Conservation (phyloP, 2,329 filamentous ascomycete species). For the Clonostachys byssicola region DNA sequence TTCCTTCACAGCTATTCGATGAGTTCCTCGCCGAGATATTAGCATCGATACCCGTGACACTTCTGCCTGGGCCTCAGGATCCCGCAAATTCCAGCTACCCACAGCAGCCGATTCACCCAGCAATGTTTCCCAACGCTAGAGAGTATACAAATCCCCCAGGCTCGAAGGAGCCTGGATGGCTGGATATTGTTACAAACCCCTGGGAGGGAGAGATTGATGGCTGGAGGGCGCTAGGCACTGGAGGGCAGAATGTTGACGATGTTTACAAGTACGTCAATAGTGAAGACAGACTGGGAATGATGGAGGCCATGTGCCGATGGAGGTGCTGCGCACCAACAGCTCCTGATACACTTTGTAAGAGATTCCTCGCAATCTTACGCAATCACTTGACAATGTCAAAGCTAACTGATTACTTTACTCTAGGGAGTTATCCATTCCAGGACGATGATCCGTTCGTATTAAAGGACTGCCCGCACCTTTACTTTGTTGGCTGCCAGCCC, state of each 20-base stretch:
- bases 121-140: constrained; percentile 79
- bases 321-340: constrained; percentile 87
- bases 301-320: constrained; percentile 94
- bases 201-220: constrained; percentile 90
- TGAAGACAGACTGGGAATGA: constrained; percentile 76
- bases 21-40: constrained; percentile 76
- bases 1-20: constrained; percentile 81
- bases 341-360: constrained; percentile 88
- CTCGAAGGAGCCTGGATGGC: constrained; percentile 55
- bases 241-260: constrained; percentile 91
- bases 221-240: constrained; percentile 80
- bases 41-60: constrained; percentile 80
- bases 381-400: background rate
- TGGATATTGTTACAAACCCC: constrained; percentile 88
- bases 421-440: constrained; percentile 95
- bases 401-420: constrained; percentile 7
- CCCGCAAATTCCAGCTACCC: constrained; percentile 87
- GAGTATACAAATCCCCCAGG: constrained; percentile 55
- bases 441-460: constrained; percentile 89
- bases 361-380: background rate
- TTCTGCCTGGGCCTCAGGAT: constrained; percentile 80
- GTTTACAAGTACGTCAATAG: constrained; percentile 85
- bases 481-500: constrained; percentile 83
- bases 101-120: constrained; percentile 88
- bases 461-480: constrained; percentile 81